Percentiles rank a stretch among this genome's conserved stretches.
phyloP scores from a whole-genome alignment of 352 stramenopile genomes.

The Pythium coloratum region DNA sequence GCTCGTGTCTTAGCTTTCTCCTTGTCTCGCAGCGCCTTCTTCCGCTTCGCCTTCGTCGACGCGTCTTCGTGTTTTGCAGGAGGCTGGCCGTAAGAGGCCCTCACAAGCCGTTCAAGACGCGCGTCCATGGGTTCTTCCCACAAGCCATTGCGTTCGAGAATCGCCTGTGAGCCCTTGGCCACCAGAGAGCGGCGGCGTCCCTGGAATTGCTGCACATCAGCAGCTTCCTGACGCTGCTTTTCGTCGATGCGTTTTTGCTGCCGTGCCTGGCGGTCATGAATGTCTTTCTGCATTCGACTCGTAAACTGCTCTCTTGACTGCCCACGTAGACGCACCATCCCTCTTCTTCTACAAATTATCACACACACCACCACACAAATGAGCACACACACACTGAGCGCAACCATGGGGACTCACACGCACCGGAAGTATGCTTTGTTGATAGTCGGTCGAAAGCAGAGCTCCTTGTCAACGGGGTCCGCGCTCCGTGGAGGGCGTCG shows the following conservation, averaged over 20 bases:
- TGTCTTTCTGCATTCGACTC: constrained; percentile 48
- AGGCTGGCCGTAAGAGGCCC: not conserved
- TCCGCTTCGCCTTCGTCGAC: not conserved
- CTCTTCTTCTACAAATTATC: constrained; percentile 10
- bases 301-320: constrained; percentile 9
- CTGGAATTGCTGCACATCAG: not conserved
- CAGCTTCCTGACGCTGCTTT: constrained; percentile 26
- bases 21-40: constrained; percentile 14
- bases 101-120: constrained; percentile 35
- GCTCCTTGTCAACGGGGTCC: constrained; percentile 30
- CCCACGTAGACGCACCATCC: constrained; percentile 11
- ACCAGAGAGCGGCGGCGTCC: constrained; percentile 30
- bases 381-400: too few species aligned
- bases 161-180: constrained; percentile 46
- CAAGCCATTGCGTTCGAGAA: constrained; percentile 55
- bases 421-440: constrained; percentile 35
- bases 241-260: constrained; percentile 30
- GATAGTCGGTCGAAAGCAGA: constrained; percentile 58
- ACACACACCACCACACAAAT: not conserved
- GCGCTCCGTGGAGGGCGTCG: constrained; percentile 5
- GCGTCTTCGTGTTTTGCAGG: not conserved
- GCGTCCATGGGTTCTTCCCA: constrained; percentile 44
- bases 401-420: not conserved
- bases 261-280: constrained; percentile 33
- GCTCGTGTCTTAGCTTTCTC: constrained; percentile 27